Conservation (phyloP, 192 early-diverging fungal species). For the Rhizoclosmatium globosum region DNA sequence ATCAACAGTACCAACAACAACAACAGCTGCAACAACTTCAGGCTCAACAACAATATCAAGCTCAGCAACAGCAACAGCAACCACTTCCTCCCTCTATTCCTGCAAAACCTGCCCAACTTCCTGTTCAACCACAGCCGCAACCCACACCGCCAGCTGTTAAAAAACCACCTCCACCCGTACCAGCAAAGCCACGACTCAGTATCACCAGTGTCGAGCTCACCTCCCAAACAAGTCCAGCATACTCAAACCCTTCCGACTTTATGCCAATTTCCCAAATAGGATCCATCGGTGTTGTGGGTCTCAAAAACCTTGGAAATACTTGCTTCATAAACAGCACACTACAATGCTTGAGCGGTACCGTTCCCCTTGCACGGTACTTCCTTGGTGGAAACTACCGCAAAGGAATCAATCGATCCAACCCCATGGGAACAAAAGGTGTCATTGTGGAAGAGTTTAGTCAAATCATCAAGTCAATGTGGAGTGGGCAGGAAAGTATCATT, state of each 20-base stretch:
- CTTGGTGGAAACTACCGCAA: slow-evolving; percentile 60
- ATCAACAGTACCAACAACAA: slow-evolving; percentile 3
- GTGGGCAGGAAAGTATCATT: slow-evolving; percentile 75
- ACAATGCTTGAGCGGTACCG: slow-evolving; percentile 84
- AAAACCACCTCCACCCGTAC: slow-evolving; percentile 42
- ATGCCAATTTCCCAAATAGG: slow-evolving; percentile 35
- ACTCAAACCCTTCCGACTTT: slow-evolving; percentile 30
- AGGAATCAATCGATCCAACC: slow-evolving; percentile 72
- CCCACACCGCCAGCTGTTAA: not conserved
- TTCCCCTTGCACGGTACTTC: slow-evolving; percentile 62
- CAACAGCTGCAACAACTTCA: slow-evolving; percentile 10
- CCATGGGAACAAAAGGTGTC: slow-evolving; percentile 75
- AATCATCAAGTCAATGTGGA: slow-evolving; percentile 85
- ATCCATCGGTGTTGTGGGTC: slow-evolving; percentile 60
- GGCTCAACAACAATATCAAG: not conserved
- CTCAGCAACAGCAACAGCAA: slow-evolving; percentile 1
- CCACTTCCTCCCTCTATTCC: slow-evolving; percentile 6
- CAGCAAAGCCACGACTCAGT: slow-evolving; percentile 42
- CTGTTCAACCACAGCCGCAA: not conserved
- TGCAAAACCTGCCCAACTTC: not conserved
- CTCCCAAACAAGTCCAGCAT: slow-evolving; percentile 14
- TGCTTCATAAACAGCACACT: slow-evolving; percentile 93
- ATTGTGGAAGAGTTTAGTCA: slow-evolving; percentile 80
- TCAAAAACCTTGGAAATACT: slow-evolving; percentile 88
- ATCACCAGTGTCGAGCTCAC: slow-evolving; percentile 30